Evolutionary conservation across 164 flowering plant species (phyloP).

Genomic region (Stephania yunnanensis): DNA sequence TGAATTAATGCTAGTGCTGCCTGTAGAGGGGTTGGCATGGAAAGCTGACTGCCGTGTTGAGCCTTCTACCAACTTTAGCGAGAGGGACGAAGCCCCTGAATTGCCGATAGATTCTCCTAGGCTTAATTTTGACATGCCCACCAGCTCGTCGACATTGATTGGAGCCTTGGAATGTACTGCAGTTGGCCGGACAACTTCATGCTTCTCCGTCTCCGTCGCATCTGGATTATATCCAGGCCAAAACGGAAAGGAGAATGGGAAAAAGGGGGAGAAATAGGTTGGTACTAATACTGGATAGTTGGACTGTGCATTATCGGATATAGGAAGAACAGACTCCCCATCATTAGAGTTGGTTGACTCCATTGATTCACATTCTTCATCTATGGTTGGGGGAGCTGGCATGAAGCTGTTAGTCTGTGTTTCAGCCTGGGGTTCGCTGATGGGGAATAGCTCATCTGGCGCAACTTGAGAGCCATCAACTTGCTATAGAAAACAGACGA

Average conservation of each 20-base stretch:
- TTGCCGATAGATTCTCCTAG: slow-evolving; percentile 50
- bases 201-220: slow-evolving; percentile 39
- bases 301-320: slow-evolving; percentile 38
- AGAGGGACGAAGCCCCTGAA: slow-evolving; percentile 42
- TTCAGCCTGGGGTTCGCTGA: slow-evolving; percentile 37
- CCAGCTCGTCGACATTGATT: slow-evolving; percentile 75
- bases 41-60: slow-evolving; percentile 75
- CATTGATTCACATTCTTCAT: slow-evolving; percentile 85
- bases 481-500: slow-evolving; percentile 34
- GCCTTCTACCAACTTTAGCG: slow-evolving; percentile 52
- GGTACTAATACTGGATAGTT: slow-evolving; percentile 55
- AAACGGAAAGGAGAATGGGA: slow-evolving; percentile 50
- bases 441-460: slow-evolving; percentile 45
- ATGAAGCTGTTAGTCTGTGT: slow-evolving; percentile 27
- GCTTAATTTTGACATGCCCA: slow-evolving; percentile 77
- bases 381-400: slow-evolving; percentile 41
- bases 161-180: slow-evolving; percentile 73
- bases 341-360: slow-evolving; percentile 68
- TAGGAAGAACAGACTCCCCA: slow-evolving; percentile 32
- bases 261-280: slow-evolving; percentile 54
- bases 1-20: slow-evolving; percentile 36
- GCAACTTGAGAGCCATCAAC: slow-evolving; percentile 38
- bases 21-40: slow-evolving; percentile 53
- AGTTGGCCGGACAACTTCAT: slow-evolving; percentile 74
- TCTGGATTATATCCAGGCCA: slow-evolving; percentile 44